These are phyloP conservation scores for Nemania sp. DNA, from an alignment of 2,329 filamentous ascomycete species.

Conservation along the genomic window DNA sequence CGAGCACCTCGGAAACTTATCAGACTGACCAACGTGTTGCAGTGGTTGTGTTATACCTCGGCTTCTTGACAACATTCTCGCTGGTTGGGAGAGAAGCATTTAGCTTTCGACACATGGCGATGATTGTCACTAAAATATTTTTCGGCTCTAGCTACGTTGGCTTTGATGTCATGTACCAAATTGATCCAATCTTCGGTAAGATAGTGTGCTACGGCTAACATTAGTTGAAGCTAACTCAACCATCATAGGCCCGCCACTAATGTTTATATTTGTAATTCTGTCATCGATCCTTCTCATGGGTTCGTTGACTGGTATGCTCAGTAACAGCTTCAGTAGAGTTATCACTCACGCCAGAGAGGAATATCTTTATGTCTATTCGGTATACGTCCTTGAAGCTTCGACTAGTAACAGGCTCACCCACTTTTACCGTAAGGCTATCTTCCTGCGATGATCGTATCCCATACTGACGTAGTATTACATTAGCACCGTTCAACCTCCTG, in stretches of 20 bases:
- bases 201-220: not conserved
- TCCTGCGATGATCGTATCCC: slow-evolving; percentile 1
- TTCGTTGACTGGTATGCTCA: slow-evolving; percentile 81
- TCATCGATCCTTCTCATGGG: slow-evolving; percentile 84
- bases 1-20: not conserved
- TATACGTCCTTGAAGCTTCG: slow-evolving; percentile 74
- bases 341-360: slow-evolving; percentile 76
- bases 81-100: slow-evolving; percentile 79
- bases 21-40: slow-evolving; percentile 19
- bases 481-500: slow-evolving; percentile 77
- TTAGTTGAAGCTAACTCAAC: slow-evolving; percentile 29
- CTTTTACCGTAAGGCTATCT: slow-evolving; percentile 65
- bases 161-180: slow-evolving; percentile 74
- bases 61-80: slow-evolving; percentile 89
- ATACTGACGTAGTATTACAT: slow-evolving; percentile 25
- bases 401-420: slow-evolving; percentile 76
- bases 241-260: slow-evolving; percentile 63
- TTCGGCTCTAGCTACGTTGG: slow-evolving; percentile 82
- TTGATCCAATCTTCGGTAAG: slow-evolving; percentile 66
- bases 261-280: slow-evolving; percentile 80
- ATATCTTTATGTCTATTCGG: slow-evolving; percentile 80
- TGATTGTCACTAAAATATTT: slow-evolving; percentile 83
- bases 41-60: slow-evolving; percentile 71
- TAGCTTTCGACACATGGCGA: slow-evolving; percentile 75
- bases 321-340: slow-evolving; percentile 77